These are phyloP conservation scores for Phialocephala subalpina DNA, from an alignment of 2,329 filamentous ascomycete species.

Conservation along the genomic window DNA sequence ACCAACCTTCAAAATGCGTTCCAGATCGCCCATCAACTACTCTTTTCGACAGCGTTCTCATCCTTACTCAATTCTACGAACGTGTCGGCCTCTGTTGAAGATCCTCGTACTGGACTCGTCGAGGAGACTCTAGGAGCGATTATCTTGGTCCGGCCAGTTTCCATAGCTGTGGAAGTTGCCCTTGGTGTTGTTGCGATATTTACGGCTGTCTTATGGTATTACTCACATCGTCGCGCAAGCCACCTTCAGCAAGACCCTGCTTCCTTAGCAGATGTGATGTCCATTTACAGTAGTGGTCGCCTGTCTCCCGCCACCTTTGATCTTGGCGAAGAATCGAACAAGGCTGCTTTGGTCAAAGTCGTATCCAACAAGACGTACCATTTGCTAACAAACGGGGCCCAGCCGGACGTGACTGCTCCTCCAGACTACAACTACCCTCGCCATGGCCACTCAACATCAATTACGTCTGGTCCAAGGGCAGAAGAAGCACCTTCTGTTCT, in stretches of 20 bases:
- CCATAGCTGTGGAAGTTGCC: slow-evolving; percentile 39
- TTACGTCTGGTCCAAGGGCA: too few relatives aligned
- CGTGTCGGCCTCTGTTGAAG: background rate
- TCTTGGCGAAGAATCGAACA: slow-evolving; percentile 17
- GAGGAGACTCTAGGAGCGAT: slow-evolving; percentile 27
- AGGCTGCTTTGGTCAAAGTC: background rate
- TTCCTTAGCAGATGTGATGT: slow-evolving; percentile 40
- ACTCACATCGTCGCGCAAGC: slow-evolving; percentile 31
- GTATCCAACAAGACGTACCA: background rate
- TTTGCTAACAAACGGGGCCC: too few relatives aligned
- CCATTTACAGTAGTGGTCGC: slow-evolving; percentile 20
- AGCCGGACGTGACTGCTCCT: too few relatives aligned
- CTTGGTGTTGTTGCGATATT: slow-evolving; percentile 36
- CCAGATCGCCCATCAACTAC: slow-evolving; percentile 49
- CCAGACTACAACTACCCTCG: too few relatives aligned
- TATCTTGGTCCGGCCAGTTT: slow-evolving; percentile 36
- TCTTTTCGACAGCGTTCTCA: slow-evolving; percentile 48
- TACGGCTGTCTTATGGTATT: slow-evolving; percentile 29
- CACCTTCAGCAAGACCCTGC: slow-evolving; percentile 40
- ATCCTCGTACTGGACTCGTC: slow-evolving; percentile 5
- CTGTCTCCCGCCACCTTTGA: background rate
- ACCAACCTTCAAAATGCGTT: slow-evolving; percentile 45
- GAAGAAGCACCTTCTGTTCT: too few relatives aligned
- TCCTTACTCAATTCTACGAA: slow-evolving; percentile 11
- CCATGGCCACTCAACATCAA: too few relatives aligned